Evolutionary conservation across 2,329 filamentous ascomycete genomes (phyloP), one percentile per base, ranked within the genome.

Genomic region (Thielaviopsis populi): DNA sequence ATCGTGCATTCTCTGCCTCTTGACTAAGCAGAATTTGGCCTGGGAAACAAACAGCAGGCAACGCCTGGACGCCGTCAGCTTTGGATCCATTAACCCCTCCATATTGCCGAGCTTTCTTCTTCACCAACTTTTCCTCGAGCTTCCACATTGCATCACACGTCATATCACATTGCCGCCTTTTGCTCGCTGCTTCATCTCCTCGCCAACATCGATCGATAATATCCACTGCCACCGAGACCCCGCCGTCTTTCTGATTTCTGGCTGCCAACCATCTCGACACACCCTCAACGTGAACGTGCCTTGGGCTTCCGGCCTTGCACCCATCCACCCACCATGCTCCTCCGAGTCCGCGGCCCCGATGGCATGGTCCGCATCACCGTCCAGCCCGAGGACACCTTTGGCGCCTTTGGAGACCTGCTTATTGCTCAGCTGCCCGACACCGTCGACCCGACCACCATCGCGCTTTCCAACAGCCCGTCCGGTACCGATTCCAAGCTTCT

Each of bases 281-380:
- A 17, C 13, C 37, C 10, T 43, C 24, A 7, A n/a, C 22, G 11
- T 19, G 2, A 11, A 3, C 19, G 11, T 5, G 19, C 46, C 19
- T 10, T 22, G 5, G n/a, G 10, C 46, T 19, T 15, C 6, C 59
- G 33, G 59, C 24, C 41, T 48, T 17, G 19, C 41, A 48, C 22
- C 30, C 19, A 22, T n/a, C n/a, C n/a, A n/a, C n/a, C 71, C 72
- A 76, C 72, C 68, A 96, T 96, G 84, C 80, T 96, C 71, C 79
- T 96, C 64, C 84, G 91, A 74, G 88, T 96, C 69, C 86, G 91
- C 70, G 91, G 91, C 73, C 90, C 89, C 68, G 91, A 96, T 77
- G 94, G 94, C 77, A 94, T 94, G 80, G 86, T 91, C 75, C 87
- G 94, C 69, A 79, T 97, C 70, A 88, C 80, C 61, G 83, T 95